phyloP scores from a whole-genome alignment of 805 yeast genomes.

The Starmerella bacillaris region DNA sequence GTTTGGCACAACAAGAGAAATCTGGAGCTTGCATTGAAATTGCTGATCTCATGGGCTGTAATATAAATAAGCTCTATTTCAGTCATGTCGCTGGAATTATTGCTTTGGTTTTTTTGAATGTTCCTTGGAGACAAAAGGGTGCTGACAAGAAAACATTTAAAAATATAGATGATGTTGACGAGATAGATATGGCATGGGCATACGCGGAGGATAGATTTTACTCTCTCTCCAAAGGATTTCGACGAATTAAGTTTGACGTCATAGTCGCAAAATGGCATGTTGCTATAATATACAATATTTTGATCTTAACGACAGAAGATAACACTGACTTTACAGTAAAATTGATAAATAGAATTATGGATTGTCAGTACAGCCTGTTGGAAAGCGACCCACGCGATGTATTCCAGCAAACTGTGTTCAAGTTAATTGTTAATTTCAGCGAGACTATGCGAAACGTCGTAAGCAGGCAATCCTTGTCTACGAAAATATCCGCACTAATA shows the following conservation, averaged over 20 bases:
- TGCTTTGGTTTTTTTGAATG: slow-evolving; percentile 23
- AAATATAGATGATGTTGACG: neutral
- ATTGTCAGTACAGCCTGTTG: slow-evolving; percentile 3
- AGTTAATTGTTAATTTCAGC: slow-evolving; percentile 45
- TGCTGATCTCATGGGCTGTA: slow-evolving; percentile 33
- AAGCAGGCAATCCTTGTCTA: slow-evolving; percentile 54
- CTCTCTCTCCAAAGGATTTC: slow-evolving; percentile 6
- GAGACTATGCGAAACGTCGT: slow-evolving; percentile 57
- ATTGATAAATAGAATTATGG: slow-evolving; percentile 6
- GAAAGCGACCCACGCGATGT: slow-evolving; percentile 4
- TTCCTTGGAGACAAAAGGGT: neutral
- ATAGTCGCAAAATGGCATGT: slow-evolving; percentile 11
- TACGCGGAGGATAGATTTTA: slow-evolving; percentile 9
- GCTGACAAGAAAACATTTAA: neutral
- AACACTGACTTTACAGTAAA: slow-evolving; percentile 7
- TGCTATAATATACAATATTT: slow-evolving; percentile 10
- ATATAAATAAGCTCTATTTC: slow-evolving; percentile 32
- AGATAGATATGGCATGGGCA: slow-evolving; percentile 6
- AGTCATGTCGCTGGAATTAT: slow-evolving; percentile 22
- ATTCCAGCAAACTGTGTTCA: slow-evolving; percentile 11
- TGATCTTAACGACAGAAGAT: slow-evolving; percentile 9
- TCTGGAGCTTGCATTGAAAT: slow-evolving; percentile 44
- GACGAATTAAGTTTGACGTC: slow-evolving; percentile 3
- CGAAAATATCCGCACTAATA: slow-evolving; percentile 35
- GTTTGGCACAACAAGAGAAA: slow-evolving; percentile 37